Percentiles rank a stretch among this genome's conserved stretches.
Evolutionary conservation across 1,284 basidiomycete species (phyloP).

Genomic region (Boletellus deceptivus): DNA sequence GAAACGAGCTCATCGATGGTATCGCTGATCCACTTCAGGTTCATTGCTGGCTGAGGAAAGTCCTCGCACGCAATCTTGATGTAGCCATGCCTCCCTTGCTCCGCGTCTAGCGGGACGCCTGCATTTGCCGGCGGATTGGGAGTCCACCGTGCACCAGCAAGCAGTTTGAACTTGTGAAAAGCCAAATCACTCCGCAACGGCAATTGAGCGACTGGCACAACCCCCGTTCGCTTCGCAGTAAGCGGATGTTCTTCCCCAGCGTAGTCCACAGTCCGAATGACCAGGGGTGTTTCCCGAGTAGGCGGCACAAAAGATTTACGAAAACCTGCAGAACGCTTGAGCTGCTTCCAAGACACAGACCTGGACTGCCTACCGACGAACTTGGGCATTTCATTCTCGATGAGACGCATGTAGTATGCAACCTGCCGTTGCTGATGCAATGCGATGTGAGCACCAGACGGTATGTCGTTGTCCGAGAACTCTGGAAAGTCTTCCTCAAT

Average conservation of each 20-base stretch:
- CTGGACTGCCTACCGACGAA: conserved; percentile 64
- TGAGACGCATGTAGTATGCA: conserved; percentile 73
- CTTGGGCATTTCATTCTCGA: conserved; percentile 81
- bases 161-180: conserved; percentile 74
- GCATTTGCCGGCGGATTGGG: conserved; percentile 66
- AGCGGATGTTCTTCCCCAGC: conserved; percentile 72
- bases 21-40: conserved; percentile 85
- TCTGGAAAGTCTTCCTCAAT: conserved; percentile 30
- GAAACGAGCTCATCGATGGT: conserved; percentile 67
- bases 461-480: conserved; percentile 60
- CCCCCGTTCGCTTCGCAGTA: conserved; percentile 65
- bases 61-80: conserved; percentile 86
- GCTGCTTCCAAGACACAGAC: conserved; percentile 7
- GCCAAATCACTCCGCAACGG: conserved; percentile 62
- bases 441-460: conserved; percentile 64
- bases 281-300: conserved; percentile 52
- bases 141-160: conserved; percentile 83
- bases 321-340: conserved; percentile 51
- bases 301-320: conserved; percentile 75
- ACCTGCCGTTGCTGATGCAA: conserved; percentile 68
- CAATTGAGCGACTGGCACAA: conserved; percentile 69
- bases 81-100: conserved; percentile 65
- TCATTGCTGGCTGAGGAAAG: conserved; percentile 75
- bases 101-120: conserved; percentile 45
- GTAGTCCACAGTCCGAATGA: conserved; percentile 76